Conservation (phyloP, 352 stramenopile species). For the Phytopythium kandeliae region DNA sequence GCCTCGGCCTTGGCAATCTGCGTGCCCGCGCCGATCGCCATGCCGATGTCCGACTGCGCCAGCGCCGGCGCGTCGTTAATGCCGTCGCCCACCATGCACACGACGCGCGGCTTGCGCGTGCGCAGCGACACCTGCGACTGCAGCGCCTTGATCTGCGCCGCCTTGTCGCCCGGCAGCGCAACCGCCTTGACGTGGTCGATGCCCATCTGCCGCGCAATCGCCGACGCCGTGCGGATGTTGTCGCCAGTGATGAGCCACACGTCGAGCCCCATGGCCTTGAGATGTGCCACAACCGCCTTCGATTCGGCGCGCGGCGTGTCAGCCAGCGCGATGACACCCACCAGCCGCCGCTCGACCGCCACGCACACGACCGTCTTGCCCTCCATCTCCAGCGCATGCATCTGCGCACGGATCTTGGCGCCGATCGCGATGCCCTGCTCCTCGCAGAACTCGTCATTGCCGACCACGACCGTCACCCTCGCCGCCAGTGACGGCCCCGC, state of each 20-base stretch:
- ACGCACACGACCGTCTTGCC: slow-evolving; percentile 85
- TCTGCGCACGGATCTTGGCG: slow-evolving; percentile 56
- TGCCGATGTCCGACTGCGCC: slow-evolving; percentile 88
- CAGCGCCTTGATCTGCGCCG: slow-evolving; percentile 85
- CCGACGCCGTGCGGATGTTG: slow-evolving; percentile 88
- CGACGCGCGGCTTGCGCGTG: slow-evolving; percentile 74
- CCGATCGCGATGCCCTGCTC: slow-evolving; percentile 65
- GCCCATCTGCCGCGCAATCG: slow-evolving; percentile 86
- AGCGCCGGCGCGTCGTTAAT: slow-evolving; percentile 95
- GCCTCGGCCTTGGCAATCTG: slow-evolving; percentile 85
- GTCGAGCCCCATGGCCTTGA: slow-evolving; percentile 79
- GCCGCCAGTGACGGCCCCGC: slow-evolving; percentile 16
- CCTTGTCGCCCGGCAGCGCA: slow-evolving; percentile 93
- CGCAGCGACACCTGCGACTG: slow-evolving; percentile 62
- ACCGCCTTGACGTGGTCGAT: slow-evolving; percentile 85
- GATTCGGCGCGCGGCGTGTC: slow-evolving; percentile 75
- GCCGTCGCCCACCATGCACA: slow-evolving; percentile 92
- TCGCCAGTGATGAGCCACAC: slow-evolving; percentile 91
- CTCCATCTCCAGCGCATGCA: slow-evolving; percentile 80
- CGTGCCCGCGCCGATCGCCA: slow-evolving; percentile 90
- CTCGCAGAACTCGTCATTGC: slow-evolving; percentile 77
- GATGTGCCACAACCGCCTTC: slow-evolving; percentile 56
- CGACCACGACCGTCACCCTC: slow-evolving; percentile 79
- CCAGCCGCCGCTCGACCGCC: slow-evolving; percentile 56
- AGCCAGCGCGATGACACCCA: slow-evolving; percentile 70